Conservation (phyloP, 2,329 filamentous ascomycete species). For the Apiospora pterosperma region DNA sequence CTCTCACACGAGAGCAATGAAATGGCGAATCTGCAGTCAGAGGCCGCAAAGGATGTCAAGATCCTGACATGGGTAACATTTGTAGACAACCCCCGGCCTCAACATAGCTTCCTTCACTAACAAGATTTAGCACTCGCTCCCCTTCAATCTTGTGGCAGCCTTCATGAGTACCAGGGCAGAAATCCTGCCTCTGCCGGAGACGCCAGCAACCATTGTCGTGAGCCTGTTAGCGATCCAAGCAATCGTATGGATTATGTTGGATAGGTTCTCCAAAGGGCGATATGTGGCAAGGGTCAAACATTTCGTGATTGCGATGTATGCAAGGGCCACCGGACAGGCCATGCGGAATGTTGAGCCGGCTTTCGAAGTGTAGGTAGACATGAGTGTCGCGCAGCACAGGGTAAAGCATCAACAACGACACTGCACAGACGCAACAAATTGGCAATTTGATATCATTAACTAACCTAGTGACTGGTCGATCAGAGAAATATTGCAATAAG, state of each 20-base stretch:
- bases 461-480: too few species aligned
- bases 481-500: too few species aligned
- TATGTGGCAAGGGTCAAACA: background rate
- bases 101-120: background rate
- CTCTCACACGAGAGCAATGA: background rate
- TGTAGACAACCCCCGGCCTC: background rate
- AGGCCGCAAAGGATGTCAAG: background rate
- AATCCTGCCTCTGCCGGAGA: background rate
- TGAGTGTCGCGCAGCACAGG: too few species aligned
- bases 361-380: too few species aligned
- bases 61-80: background rate
- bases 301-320: background rate
- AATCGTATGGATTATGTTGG: background rate
- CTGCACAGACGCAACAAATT: too few species aligned
- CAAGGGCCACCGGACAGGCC: too few species aligned
- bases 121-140: background rate
- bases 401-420: too few species aligned
- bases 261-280: background rate
- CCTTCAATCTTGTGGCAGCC: background rate
- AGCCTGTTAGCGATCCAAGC: background rate
- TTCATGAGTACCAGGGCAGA: background rate
- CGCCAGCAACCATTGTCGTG: rapidly evolving
- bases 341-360: too few species aligned
- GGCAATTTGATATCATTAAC: too few species aligned
- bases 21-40: background rate